Base-by-base conservation (phyloP, 768 basidiomycete genomes). In the Panellus pusillus region DNA sequence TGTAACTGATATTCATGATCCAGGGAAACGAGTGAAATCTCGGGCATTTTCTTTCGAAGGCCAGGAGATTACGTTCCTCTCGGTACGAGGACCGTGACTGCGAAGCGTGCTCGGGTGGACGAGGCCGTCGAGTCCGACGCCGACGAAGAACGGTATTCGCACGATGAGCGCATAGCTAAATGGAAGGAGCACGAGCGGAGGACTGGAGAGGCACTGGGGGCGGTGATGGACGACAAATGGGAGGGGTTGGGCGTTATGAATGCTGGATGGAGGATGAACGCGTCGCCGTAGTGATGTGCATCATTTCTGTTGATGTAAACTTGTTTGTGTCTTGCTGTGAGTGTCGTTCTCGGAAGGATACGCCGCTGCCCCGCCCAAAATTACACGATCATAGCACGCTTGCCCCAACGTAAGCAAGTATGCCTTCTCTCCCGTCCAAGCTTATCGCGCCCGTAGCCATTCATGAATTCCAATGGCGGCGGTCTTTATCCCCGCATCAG, bases 381-480 rank as follows among this genome's bases (percentile, higher is more conserved):
- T 47, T 37, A 45, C 24, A 24, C 24, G 24, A 24, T 29, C 20
- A 8, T 20, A 44, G 13, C 20, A 41, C 43, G 46, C 44, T 24
- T 24, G 2, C 3, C 32, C 32, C 9, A 35, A 35, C 32, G 32
- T 35, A 35, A 35, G 32, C 32, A 35, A 35, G 11, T 8, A 35
- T 35, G 32, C 18, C 46, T 51, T 50, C 24, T 18, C 29, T 47
- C 31, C 18, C 45, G 39, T 24, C 31, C 29, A 27, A 7, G 28
- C 32, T 18, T 24, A 42, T 8, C 56, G n/a, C 47, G 44, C 31
- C 28, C 27, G 29, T 44, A 19, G 13, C 47, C 12, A 24, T 29
- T 32, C 45, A 60, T 60, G 54, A 55, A 51, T 37, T n/a, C 37
- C n/a, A 52, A 24, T 12, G 55, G 50, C 40, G 50, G 50, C 43